Percentiles rank a stretch among this genome's conserved stretches.
These are phyloP conservation scores for Coemansia furcata DNA, from an alignment of 192 early-diverging fungal genomes.

Conservation along the genomic window DNA sequence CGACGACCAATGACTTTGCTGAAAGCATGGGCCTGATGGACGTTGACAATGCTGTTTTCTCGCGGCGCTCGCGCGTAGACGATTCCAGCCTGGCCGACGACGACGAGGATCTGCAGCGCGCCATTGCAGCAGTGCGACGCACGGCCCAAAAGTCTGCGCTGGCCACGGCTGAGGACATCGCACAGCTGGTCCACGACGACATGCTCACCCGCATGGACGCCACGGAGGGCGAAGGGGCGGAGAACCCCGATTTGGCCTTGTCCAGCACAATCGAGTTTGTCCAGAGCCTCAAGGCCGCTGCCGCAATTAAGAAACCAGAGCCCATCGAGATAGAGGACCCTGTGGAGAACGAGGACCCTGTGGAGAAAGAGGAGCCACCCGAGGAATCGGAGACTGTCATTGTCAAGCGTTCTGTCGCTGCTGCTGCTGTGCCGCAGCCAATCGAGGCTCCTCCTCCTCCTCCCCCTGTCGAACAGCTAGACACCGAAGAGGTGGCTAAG, in stretches of 20 bases:
- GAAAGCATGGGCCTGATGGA: not conserved
- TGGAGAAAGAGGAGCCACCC: not conserved
- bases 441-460: not conserved
- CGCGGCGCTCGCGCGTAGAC: constrained; percentile 2
- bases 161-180: constrained; percentile 21
- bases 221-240: not conserved
- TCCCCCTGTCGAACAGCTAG: not conserved
- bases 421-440: not conserved
- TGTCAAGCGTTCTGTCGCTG: constrained; percentile 5
- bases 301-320: not conserved
- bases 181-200: constrained; percentile 10
- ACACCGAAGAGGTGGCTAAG: not conserved
- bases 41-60: constrained; percentile 7
- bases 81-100: constrained; percentile 83
- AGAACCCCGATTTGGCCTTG: constrained; percentile 58
- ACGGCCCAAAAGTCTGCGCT: constrained; percentile 36
- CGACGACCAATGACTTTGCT: constrained; percentile 16
- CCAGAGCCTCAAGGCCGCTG: constrained; percentile 49
- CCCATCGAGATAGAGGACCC: not conserved
- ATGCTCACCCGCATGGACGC: constrained; percentile 47
- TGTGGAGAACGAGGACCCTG: not conserved
- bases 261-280: constrained; percentile 91
- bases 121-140: constrained; percentile 73
- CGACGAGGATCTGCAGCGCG: constrained; percentile 89
- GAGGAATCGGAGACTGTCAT: constrained; percentile 11